A percentile compares a stretch with the other conserved stretches of the same genome.
Evolutionary conservation across 441 rosid genomes (phyloP).

Genomic region (Adansonia grandidieri): DNA sequence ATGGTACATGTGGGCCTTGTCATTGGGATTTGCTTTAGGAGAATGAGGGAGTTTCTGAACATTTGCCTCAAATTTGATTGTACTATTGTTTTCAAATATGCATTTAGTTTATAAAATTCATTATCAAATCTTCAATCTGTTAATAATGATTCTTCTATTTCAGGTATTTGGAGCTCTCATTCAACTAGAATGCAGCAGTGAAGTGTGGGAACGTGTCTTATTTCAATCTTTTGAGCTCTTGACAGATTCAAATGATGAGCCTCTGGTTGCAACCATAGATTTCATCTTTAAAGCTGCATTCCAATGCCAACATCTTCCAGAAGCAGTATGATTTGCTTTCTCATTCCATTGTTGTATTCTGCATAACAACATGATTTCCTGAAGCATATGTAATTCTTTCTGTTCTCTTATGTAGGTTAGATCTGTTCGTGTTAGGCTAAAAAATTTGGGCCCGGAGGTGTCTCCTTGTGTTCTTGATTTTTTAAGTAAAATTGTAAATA

Average conservation of each 20-base stretch:
- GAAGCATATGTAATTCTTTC: slow-evolving; percentile 28
- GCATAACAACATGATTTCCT: slow-evolving; percentile 7
- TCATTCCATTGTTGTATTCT: slow-evolving; percentile 11
- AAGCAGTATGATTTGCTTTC: slow-evolving; percentile 69
- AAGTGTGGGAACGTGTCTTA: slow-evolving; percentile 83
- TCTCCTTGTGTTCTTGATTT: slow-evolving; percentile 84
- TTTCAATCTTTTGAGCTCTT: slow-evolving; percentile 77
- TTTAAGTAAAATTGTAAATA: slow-evolving; percentile 85
- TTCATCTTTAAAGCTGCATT: slow-evolving; percentile 90
- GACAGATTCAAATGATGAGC: slow-evolving; percentile 74
- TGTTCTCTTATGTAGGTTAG: slow-evolving; percentile 64
- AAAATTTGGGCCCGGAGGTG: slow-evolving; percentile 76
- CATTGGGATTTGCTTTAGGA: slow-evolving; percentile 1
- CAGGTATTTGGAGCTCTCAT: slow-evolving; percentile 92
- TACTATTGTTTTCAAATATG: neutral
- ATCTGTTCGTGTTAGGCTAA: slow-evolving; percentile 84
- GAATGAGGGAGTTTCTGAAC: slow-evolving; percentile 23
- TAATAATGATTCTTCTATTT: slow-evolving; percentile 30
- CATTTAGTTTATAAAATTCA: neutral
- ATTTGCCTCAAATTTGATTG: slow-evolving; percentile 25
- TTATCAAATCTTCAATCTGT: slow-evolving; percentile 17
- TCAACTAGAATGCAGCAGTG: slow-evolving; percentile 86
- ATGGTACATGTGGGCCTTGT: slow-evolving; percentile 1
- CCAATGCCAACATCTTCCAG: slow-evolving; percentile 88
- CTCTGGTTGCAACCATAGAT: slow-evolving; percentile 80